Percentiles rank a stretch among this genome's conserved stretches.
These are phyloP conservation scores for Zymoseptoria crescenta DNA, from an alignment of 2,329 filamentous ascomycete genomes.

Conservation along the genomic window DNA sequence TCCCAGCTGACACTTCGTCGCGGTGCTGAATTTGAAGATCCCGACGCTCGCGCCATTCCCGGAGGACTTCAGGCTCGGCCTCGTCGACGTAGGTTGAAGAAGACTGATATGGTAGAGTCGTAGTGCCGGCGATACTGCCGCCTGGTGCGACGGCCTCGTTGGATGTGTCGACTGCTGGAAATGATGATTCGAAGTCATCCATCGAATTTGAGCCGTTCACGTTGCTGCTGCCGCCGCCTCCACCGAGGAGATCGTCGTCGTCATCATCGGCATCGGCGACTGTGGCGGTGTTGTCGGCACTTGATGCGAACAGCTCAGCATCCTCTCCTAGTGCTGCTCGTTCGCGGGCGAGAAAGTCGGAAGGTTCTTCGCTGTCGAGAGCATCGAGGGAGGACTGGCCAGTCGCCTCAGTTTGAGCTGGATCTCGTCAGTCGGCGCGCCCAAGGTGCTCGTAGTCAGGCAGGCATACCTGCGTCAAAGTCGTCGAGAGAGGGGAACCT, in stretches of 20 bases:
- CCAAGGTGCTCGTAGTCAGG: conserved; percentile 9
- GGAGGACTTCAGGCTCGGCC: conserved; percentile 79
- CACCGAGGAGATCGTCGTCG: conserved; percentile 59
- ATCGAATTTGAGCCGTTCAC: conserved; percentile 35
- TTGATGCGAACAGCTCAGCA: conserved; percentile 78
- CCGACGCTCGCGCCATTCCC: conserved; percentile 84
- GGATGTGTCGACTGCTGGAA: conserved; percentile 69
- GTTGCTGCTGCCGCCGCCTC: conserved; percentile 34
- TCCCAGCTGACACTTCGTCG: conserved; percentile 70
- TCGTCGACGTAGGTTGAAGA: conserved; percentile 49
- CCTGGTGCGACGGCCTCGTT: conserved; percentile 69
- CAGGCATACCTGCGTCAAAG: conserved; percentile 42
- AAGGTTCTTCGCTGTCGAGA: conserved; percentile 53
- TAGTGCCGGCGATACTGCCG: conserved; percentile 73
- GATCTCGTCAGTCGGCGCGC: not conserved
- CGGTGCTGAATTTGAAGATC: conserved; percentile 76
- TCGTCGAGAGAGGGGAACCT: conserved; percentile 47
- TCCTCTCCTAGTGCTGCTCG: conserved; percentile 86
- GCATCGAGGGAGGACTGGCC: conserved; percentile 41
- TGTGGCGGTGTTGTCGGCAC: conserved; percentile 58
- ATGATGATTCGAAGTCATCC: conserved; percentile 74
- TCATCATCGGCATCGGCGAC: conserved; percentile 52
- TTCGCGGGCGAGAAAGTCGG: conserved; percentile 88
- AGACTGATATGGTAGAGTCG: conserved; percentile 49
- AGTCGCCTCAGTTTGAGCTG: conserved; percentile 62